Evolutionary conservation across 2,329 filamentous ascomycete genomes (phyloP), one percentile per base, ranked within the genome.

Genomic region (Aotearoamyces nothofagi): DNA sequence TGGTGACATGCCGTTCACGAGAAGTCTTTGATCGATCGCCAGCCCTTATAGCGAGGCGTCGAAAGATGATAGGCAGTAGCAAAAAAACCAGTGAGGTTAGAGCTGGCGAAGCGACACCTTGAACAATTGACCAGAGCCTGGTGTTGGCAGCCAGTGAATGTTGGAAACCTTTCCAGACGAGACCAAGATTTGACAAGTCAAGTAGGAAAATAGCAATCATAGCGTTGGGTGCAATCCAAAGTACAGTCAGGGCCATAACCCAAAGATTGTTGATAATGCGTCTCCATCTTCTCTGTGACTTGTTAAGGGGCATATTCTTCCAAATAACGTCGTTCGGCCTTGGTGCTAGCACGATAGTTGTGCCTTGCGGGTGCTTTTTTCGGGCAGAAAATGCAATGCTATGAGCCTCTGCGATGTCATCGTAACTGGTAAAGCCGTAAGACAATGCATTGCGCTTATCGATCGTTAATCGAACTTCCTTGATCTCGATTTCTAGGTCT

Each of bases 401-500:
- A 47, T 98, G 90, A 0, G 90, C 83, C 42, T 92, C 81, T 33
- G 75, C 66, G 31, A 98, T 92, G 23, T 76, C 77, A 23, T 87
- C 74, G 56, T 90, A 98, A 43, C 83, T 94, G 6, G 87, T 86
- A 49, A 98, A 98, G 0, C 90, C 90, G 47, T 86, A 98, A 0
- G 82, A 66, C 66, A 92, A 78, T 10, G 86, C 78, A 48, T 87
- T 82, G 27, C 86, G 74, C 50, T 77, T 83, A 53, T 96, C 87
- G 5, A 98, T 74, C 1, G 73, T 74, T 22, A 72, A 66, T 9
- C 90, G 73, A 2, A 86, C 78, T 37, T 90, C 73, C 46, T 79
- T 82, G 53, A 98, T 84, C 47, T 92, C 71, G 8, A 72, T 53
- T 50, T 96, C 87, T 19, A 98, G 63, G 26, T 76, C 66, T 40